Conservation (phyloP, 2,329 filamentous ascomycete species). For the Aspergillus persii region DNA sequence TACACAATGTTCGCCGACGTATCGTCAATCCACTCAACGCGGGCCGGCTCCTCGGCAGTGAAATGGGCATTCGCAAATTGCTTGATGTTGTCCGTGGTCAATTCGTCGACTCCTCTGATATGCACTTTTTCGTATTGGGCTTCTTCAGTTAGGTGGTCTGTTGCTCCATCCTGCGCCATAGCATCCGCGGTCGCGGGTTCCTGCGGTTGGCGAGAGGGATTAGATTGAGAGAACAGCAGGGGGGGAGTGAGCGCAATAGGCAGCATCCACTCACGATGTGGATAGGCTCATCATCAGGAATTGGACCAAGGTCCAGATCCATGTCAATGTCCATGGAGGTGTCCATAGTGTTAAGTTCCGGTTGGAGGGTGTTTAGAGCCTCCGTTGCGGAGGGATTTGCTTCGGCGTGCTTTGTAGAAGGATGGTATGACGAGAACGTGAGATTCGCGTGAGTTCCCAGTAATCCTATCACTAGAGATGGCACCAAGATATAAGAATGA, state of each 20-base stretch:
- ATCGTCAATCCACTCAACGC: conserved; percentile 94
- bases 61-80: conserved; percentile 71
- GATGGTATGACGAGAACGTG: background rate
- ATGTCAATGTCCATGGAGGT: conserved; percentile 68
- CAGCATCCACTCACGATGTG: conserved; percentile 27
- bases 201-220: conserved; percentile 16
- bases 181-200: conserved; percentile 18
- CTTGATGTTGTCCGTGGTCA: conserved; percentile 78
- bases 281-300: conserved; percentile 41
- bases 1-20: conserved; percentile 85
- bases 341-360: conserved; percentile 24
- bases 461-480: background rate
- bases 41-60: conserved; percentile 52
- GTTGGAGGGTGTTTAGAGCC: conserved; percentile 9
- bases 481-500: background rate
- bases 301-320: conserved; percentile 59
- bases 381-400: conserved; percentile 7
- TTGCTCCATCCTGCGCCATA: conserved; percentile 18
- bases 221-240: background rate
- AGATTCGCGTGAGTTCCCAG: background rate
- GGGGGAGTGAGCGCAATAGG: background rate
- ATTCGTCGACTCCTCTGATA: conserved; percentile 74
- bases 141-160: conserved; percentile 33
- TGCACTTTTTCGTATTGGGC: conserved; percentile 66
- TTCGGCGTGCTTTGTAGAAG: background rate